Base-by-base conservation (phyloP, 768 basidiomycete genomes). In the Mrakia frigida region DNA sequence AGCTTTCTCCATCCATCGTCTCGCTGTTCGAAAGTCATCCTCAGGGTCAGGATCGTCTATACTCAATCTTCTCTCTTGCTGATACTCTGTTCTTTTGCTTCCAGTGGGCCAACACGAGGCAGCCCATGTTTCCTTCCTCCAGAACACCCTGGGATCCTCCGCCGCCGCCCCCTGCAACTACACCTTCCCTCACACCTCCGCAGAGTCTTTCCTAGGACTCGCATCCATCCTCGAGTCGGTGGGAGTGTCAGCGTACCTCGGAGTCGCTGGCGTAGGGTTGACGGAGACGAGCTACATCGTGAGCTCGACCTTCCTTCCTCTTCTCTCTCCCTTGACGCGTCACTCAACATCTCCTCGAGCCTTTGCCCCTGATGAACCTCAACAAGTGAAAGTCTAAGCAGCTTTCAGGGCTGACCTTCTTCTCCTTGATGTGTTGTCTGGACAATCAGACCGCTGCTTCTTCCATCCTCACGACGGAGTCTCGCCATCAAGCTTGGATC, bases 401-500 rank as follows among this genome's bases (percentile, higher is more conserved):
- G 31, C 35, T 37, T 6, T 16, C 33, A 0, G 59, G 5, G 16
- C 31, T 37, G 6, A 31, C 18, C 35, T 63, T 13, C 2, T 25
- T 18, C 18, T 25, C 23, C 56, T 28, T 6, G 11, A 1, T n/a
- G 56, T 9, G 46, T n/a, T 7, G 13, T n/a, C 50, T 16, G 28
- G 25, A 56, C n/a, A 14, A 87, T 81, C 80, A 88, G 31, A 87
- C 87, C 4, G 86, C 87, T n/a, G 87, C 88, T 5, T 89, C 85
- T 0, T 86, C 85, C n/a, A 90, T 92, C 79, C 84, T 91, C 60
- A 84, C 88, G 21, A 87, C 86, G 70, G 89, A 91, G 80, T 86
- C 88, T 31, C 87, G 89, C 41, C 90, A 91, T 74, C 85, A 88
- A 23, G 84, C 86, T 1, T 91, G 89, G 89, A 82, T 91, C 53